Percentiles rank a stretch among this genome's conserved stretches.
Conservation (phyloP, 1,284 basidiomycete genomes). For the Cerioporus squamosus region DNA sequence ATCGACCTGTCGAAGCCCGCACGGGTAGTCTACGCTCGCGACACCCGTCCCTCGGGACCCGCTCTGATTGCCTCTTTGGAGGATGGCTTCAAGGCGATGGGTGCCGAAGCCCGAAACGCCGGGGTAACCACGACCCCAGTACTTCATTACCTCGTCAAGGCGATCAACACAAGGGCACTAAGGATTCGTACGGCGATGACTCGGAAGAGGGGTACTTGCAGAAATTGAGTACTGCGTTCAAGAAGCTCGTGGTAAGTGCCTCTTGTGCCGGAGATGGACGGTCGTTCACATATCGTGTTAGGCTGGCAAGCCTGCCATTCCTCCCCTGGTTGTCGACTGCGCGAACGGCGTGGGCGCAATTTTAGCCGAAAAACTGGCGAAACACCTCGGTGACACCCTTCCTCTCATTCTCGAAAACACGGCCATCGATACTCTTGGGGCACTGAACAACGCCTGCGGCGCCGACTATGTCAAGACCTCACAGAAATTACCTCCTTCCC, state of each 20-base stretch:
- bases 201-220: constrained; percentile 86
- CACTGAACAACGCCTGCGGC: constrained; percentile 88
- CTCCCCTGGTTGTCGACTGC: constrained; percentile 87
- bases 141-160: constrained; percentile 93
- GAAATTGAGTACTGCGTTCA: constrained; percentile 88
- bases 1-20: constrained; percentile 85
- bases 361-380: constrained; percentile 63
- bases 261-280: neutral
- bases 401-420: constrained; percentile 72
- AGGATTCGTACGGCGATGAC: constrained; percentile 82
- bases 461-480: constrained; percentile 98
- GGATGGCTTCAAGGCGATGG: constrained; percentile 81
- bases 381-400: constrained; percentile 59
- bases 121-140: constrained; percentile 95
- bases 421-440: constrained; percentile 66
- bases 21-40: constrained; percentile 88
- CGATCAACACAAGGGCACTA: constrained; percentile 86
- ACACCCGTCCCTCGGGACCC: constrained; percentile 92
- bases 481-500: constrained; percentile 81
- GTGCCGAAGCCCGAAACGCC: constrained; percentile 66
- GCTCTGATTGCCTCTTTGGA: constrained; percentile 82
- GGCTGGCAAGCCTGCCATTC: constrained; percentile 63
- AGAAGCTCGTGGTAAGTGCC: constrained; percentile 79
- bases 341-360: constrained; percentile 96
- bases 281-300: constrained; percentile 31